phyloP scores from a whole-genome alignment of 2,329 filamentous ascomycete species.

The Trichoderma polysporum region DNA sequence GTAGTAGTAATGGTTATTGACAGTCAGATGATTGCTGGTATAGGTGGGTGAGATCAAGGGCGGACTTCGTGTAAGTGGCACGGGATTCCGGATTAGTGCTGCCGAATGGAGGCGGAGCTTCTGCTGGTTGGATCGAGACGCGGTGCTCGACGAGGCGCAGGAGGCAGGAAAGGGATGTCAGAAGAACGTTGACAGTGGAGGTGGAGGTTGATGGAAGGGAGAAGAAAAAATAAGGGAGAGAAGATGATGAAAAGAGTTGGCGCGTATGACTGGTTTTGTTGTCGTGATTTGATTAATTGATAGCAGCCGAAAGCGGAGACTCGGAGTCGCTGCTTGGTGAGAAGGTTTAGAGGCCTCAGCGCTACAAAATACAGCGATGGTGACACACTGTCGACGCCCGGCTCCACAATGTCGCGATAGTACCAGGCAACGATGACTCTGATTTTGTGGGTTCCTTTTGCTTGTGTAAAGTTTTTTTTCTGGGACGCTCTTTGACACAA shows the following conservation, averaged over 20 bases:
- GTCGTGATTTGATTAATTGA: conserved; percentile 20
- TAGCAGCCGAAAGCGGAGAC: conserved; percentile 29
- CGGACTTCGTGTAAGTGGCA: conserved; percentile 20
- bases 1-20: background rate
- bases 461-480: conserved; percentile 1
- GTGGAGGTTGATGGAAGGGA: background rate
- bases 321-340: conserved; percentile 14
- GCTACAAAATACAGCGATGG: background rate
- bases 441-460: conserved; percentile 9
- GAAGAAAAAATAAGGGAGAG: background rate
- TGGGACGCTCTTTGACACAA: background rate
- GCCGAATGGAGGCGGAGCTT: conserved; percentile 17
- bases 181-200: background rate
- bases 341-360: conserved; percentile 13
- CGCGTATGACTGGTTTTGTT: conserved; percentile 26
- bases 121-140: background rate
- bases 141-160: background rate
- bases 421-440: conserved; percentile 18
- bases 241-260: background rate
- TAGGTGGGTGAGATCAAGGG: conserved; percentile 12
- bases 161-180: background rate
- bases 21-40: conserved; percentile 18
- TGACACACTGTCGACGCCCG: conserved; percentile 18
- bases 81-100: conserved; percentile 19
- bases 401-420: conserved; percentile 22